phyloP scores from a whole-genome alignment of 805 yeast genomes.

The Wickerhamomyces subpelliculosus region DNA sequence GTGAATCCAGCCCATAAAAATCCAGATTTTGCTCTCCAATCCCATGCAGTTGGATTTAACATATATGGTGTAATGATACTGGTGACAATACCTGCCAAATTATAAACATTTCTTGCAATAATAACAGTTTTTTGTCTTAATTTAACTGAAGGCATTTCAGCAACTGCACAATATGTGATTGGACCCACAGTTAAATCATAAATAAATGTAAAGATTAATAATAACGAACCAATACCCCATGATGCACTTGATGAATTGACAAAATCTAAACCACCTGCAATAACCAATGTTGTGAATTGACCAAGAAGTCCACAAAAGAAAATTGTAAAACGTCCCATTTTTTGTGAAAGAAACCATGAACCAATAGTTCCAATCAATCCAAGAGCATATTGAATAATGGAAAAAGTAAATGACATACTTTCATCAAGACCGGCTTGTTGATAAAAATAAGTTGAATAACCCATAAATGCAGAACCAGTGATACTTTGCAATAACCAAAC shows the following conservation, averaged over 20 bases:
- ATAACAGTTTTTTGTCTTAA: slow-evolving; percentile 35
- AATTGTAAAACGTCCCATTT: slow-evolving; percentile 25
- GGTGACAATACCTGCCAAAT: slow-evolving; percentile 27
- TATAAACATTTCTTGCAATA: slow-evolving; percentile 23
- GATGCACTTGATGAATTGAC: slow-evolving; percentile 4
- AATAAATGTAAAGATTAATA: neutral
- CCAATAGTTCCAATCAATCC: slow-evolving; percentile 24
- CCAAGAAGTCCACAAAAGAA: slow-evolving; percentile 22
- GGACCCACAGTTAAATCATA: slow-evolving; percentile 35
- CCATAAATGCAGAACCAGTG: slow-evolving; percentile 42
- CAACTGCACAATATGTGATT: slow-evolving; percentile 28
- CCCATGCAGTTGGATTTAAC: slow-evolving; percentile 39
- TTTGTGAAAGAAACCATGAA: slow-evolving; percentile 26
- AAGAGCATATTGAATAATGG: slow-evolving; percentile 23
- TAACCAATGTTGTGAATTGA: slow-evolving; percentile 10
- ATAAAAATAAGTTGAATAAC: slow-evolving; percentile 40
- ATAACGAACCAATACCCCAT: neutral
- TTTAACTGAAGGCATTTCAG: slow-evolving; percentile 32
- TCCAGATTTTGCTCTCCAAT: slow-evolving; percentile 43
- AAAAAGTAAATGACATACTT: slow-evolving; percentile 20
- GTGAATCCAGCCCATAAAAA: slow-evolving; percentile 29
- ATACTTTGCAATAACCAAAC: slow-evolving; percentile 36
- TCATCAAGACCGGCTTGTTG: slow-evolving; percentile 39
- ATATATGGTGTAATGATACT: slow-evolving; percentile 39
- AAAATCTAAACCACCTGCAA: slow-evolving; percentile 12